Evolutionary conservation across 2,329 filamentous ascomycete species (phyloP).

Genomic region (Beauveria pseudobassiana): DNA sequence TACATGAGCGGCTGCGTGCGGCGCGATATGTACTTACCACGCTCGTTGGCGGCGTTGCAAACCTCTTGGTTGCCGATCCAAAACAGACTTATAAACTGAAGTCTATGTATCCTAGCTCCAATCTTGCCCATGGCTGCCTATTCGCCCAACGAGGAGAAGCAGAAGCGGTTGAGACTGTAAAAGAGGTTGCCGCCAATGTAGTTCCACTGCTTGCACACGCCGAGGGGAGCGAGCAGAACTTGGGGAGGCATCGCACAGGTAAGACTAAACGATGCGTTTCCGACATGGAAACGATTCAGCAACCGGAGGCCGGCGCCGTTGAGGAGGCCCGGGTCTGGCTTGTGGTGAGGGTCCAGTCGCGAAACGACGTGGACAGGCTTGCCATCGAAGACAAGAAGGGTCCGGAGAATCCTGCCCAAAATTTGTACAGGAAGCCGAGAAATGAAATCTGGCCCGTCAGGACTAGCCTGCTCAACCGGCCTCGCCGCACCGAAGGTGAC

Average conservation of each 20-base stretch:
- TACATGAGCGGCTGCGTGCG: constrained; percentile 29
- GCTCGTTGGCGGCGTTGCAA: constrained; percentile 13
- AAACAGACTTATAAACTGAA: constrained; percentile 38
- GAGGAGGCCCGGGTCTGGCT: background rate
- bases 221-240: constrained; percentile 28
- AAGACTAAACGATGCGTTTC: constrained; percentile 22
- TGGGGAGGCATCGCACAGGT: constrained; percentile 27
- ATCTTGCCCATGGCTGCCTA: constrained; percentile 37
- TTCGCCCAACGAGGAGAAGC: constrained; percentile 46
- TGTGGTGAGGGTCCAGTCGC: constrained; percentile 29
- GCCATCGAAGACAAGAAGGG: constrained; percentile 26
- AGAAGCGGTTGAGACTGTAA: constrained; percentile 42
- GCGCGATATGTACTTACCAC: constrained; percentile 25
- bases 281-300: constrained; percentile 34
- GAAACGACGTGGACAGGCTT: constrained; percentile 36
- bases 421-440: constrained; percentile 20
- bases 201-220: constrained; percentile 33
- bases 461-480: background rate
- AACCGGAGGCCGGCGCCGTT: constrained; percentile 17
- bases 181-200: constrained; percentile 36
- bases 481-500: too few relatives aligned
- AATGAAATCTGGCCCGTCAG: background rate
- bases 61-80: constrained; percentile 32
- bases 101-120: constrained; percentile 30
- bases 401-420: constrained; percentile 29